Evolutionary conservation across 2,329 filamentous ascomycete species (phyloP), one percentile per base, ranked within the genome.

Genomic region (Sporothrix schenckii): DNA sequence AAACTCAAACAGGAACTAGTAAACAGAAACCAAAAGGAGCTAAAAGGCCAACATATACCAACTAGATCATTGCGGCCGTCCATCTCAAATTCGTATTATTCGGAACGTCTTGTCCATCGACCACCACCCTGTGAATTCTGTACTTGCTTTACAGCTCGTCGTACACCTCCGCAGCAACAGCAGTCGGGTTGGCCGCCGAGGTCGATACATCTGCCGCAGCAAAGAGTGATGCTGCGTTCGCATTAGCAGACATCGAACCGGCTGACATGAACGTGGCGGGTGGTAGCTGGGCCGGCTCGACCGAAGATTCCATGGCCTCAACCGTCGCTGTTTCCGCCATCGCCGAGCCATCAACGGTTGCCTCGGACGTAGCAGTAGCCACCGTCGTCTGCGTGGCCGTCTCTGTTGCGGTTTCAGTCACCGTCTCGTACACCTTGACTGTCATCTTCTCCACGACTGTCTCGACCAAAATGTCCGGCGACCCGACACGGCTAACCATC

Each of bases 361-460:
- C n/a, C 58, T 66, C 30, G 3, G 66, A 39, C 5, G 60, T 14
- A 39, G 24, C 50, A 10, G 67, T 49, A 52, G 24, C 65, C 1
- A n/a, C 39, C 14, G 61, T 44, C 19, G 47, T 71, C 66, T 72
- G 69, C 14, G 74, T 77, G 3, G 74, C 69, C 9, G 73, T 72
- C 27, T 76, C 75, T 4, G 74, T 76, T 66, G 75, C 70, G 16
- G 75, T 76, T 69, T 75, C 72, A 4, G 75, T 76, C 71, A 75
- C 73, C 7, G 75, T 76, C 71, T 76, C 72, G 65, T 71, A 73
- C 21, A 76, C 74, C 56, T 69, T 69, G 54, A 75, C 69, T 4
- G 72, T 72, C 69, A 73, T 76, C 71, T 74, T 74, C 69, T 76
- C 72, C 27, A 72, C 69, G 19, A 75, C 72, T 2, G 74, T 74